Evolutionary conservation across 371 early-diverging fungal genomes (phyloP).

Genomic region (Actinomucor elegans): DNA sequence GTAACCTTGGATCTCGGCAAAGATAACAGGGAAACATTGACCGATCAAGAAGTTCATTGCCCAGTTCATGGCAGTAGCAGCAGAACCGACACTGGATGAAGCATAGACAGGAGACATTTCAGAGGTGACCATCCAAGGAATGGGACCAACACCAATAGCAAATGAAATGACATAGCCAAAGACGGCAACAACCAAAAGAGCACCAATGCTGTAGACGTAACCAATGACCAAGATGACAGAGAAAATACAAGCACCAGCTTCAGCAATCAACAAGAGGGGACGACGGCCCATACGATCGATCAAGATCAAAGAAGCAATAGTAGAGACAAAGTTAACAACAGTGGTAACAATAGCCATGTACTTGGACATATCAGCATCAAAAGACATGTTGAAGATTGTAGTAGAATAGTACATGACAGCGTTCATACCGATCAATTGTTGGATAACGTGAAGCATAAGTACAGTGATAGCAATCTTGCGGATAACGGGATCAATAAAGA

Average conservation of each 20-base stretch:
- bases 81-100: constrained; percentile 50
- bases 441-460: constrained; percentile 49
- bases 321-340: constrained; percentile 64
- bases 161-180: constrained; percentile 80
- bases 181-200: constrained; percentile 62
- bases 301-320: constrained; percentile 51
- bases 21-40: constrained; percentile 20
- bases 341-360: constrained; percentile 60
- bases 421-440: constrained; percentile 88
- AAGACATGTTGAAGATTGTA: constrained; percentile 53
- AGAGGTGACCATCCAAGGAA: constrained; percentile 78
- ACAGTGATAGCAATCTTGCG: constrained; percentile 58
- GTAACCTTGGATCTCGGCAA: constrained; percentile 15
- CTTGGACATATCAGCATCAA: constrained; percentile 48
- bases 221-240: constrained; percentile 59
- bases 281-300: constrained; percentile 73
- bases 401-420: constrained; percentile 82
- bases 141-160: constrained; percentile 82
- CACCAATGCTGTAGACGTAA: constrained; percentile 43
- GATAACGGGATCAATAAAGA: constrained; percentile 46
- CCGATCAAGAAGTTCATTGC: constrained; percentile 29
- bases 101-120: constrained; percentile 71
- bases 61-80: constrained; percentile 69
- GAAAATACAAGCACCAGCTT: constrained; percentile 55
- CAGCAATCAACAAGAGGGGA: constrained; percentile 53